Evolutionary conservation across 129 eudicot genomes (phyloP).

Genomic region (Solidago caesia): DNA sequence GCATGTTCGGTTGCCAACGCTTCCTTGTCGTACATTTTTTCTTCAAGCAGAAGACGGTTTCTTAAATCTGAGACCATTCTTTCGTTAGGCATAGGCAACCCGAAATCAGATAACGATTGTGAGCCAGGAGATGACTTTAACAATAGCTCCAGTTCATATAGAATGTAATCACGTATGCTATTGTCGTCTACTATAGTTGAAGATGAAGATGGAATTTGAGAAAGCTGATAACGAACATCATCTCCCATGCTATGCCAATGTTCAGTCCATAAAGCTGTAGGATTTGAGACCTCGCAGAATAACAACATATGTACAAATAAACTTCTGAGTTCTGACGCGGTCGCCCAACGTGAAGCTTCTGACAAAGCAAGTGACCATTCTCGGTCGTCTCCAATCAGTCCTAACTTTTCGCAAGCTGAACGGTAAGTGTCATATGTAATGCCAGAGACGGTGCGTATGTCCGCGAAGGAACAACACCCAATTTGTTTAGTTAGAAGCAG

Average conservation of each 20-base stretch:
- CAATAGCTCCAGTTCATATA: too few species aligned
- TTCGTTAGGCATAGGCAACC: too few species aligned
- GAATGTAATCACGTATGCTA: not conserved
- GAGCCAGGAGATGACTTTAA: too few species aligned
- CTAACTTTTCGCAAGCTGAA: slow-evolving; percentile 1
- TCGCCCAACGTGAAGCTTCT: not conserved
- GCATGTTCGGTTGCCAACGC: too few species aligned
- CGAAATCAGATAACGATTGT: too few species aligned
- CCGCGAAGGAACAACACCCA: not conserved
- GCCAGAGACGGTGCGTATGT: not conserved
- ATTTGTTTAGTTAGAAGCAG: not conserved
- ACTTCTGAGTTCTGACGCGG: not conserved
- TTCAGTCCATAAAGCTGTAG: not conserved
- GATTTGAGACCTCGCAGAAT: not conserved
- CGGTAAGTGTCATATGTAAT: not conserved
- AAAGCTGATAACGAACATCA: not conserved
- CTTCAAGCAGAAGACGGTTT: too few species aligned
- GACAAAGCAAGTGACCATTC: not conserved
- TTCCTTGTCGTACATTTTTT: too few species aligned
- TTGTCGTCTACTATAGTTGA: not conserved
- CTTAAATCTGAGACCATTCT: too few species aligned
- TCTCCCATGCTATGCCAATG: not conserved
- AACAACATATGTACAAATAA: not conserved
- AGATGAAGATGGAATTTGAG: not conserved
- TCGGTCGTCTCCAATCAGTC: not conserved